A percentile compares a stretch with the other conserved stretches of the same genome.
Evolutionary conservation across 78 protist genomes (phyloP).

Genomic region (Dictyostelium firmibasis): DNA sequence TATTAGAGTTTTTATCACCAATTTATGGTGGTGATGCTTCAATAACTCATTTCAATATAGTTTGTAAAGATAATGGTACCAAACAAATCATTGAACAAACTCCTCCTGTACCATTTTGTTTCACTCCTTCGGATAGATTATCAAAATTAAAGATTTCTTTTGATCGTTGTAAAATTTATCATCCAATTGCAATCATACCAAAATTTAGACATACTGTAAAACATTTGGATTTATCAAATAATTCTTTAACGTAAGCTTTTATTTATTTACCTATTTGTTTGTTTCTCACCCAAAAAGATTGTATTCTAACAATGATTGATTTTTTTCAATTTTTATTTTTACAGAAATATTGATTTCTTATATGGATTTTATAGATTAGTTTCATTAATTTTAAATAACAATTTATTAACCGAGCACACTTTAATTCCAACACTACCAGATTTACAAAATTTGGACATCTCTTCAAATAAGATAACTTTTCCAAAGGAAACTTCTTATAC

Average conservation of each 20-base stretch:
- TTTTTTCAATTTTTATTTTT: background rate
- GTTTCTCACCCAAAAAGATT: too few relatives aligned
- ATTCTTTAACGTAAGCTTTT: slow-evolving; percentile 48
- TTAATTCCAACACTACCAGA: slow-evolving; percentile 49
- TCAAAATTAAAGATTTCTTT: slow-evolving; percentile 68
- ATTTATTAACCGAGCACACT: slow-evolving; percentile 40
- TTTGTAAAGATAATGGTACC: slow-evolving; percentile 59
- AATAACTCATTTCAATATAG: slow-evolving; percentile 50
- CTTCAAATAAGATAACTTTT: slow-evolving; percentile 34
- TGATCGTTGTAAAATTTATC: slow-evolving; percentile 61
- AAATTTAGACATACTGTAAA: slow-evolving; percentile 62
- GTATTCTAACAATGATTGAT: too few relatives aligned
- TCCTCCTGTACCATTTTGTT: slow-evolving; percentile 26
- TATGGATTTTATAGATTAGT: slow-evolving; percentile 63
- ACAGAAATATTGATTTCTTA: slow-evolving; percentile 64
- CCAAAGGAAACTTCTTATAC: slow-evolving; percentile 2
- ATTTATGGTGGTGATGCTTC: slow-evolving; percentile 71
- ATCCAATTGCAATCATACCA: slow-evolving; percentile 39
- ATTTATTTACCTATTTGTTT: background rate
- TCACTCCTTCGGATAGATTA: slow-evolving; percentile 59
- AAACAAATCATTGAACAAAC: slow-evolving; percentile 49
- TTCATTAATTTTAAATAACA: slow-evolving; percentile 20
- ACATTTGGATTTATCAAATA: slow-evolving; percentile 63
- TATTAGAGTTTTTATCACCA: slow-evolving; percentile 39
- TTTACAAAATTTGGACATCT: slow-evolving; percentile 37